These are phyloP conservation scores for Coniosporium tulheliwenetii DNA, from an alignment of 2,329 filamentous ascomycete species.

Conservation along the genomic window DNA sequence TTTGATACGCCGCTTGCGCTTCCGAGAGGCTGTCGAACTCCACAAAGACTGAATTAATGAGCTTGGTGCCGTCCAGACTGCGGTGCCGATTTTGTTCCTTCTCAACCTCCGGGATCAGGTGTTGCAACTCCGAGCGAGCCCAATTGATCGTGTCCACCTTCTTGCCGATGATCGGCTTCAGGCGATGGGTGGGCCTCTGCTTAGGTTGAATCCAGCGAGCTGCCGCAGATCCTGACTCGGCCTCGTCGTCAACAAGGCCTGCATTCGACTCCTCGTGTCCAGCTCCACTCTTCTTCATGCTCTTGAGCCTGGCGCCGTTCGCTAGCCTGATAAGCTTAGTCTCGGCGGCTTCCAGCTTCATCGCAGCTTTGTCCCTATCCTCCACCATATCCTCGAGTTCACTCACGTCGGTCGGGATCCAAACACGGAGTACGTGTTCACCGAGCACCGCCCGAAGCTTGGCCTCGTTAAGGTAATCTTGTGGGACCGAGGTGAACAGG, in stretches of 20 bases:
- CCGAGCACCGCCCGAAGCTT: constrained; percentile 71
- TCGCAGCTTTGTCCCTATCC: constrained; percentile 63
- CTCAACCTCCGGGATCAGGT: constrained; percentile 57
- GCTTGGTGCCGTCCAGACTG: constrained; percentile 40
- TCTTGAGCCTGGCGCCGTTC: constrained; percentile 58
- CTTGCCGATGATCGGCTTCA: constrained; percentile 58
- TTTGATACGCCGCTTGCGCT: constrained; percentile 77
- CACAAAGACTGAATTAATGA: constrained; percentile 70
- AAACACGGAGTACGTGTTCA: constrained; percentile 62
- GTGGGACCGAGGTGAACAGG: constrained; percentile 73
- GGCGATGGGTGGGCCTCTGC: constrained; percentile 61
- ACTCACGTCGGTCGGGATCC: constrained; percentile 65
- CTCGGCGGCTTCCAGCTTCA: constrained; percentile 75
- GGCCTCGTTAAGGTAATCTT: constrained; percentile 60
- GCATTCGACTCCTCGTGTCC: constrained; percentile 24
- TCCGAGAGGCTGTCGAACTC: constrained; percentile 73
- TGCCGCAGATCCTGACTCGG: constrained; percentile 55
- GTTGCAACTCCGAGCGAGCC: constrained; percentile 63
- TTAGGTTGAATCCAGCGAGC: constrained; percentile 59
- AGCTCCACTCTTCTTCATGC: constrained; percentile 33
- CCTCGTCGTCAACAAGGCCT: constrained; percentile 38
- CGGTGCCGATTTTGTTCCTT: constrained; percentile 52
- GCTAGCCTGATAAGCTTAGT: constrained; percentile 69
- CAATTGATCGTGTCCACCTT: constrained; percentile 93
- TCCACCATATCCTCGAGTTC: constrained; percentile 69